Conservation (phyloP, 2,329 filamentous ascomycete species). For the Aspergillus brasiliensis region DNA sequence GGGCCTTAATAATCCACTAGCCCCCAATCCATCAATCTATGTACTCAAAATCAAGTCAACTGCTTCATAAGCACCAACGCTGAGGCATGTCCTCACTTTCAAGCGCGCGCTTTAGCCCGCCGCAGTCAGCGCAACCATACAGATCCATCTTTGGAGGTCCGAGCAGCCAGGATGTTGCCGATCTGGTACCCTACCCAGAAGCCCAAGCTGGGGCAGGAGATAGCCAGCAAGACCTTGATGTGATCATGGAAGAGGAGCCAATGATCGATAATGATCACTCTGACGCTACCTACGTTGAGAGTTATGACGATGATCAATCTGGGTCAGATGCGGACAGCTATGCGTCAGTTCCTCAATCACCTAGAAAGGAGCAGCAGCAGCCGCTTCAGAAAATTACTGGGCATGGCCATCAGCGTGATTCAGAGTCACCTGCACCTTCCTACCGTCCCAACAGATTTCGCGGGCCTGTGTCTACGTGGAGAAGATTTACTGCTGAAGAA, state of each 20-base stretch:
- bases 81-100: constrained; percentile 33
- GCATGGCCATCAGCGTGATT: background rate
- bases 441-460: constrained; percentile 70
- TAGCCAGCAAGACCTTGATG: constrained; percentile 23
- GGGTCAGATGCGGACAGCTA: background rate
- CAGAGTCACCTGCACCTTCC: background rate
- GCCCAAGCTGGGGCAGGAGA: constrained; percentile 5
- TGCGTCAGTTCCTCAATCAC: background rate
- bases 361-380: background rate
- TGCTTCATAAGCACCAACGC: background rate
- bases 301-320: constrained; percentile 17
- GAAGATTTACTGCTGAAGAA: constrained; percentile 87
- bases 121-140: constrained; percentile 34
- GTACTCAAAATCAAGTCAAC: background rate
- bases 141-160: constrained; percentile 35
- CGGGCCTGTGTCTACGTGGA: constrained; percentile 71
- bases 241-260: constrained; percentile 23
- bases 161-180: constrained; percentile 23
- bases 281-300: constrained; percentile 28
- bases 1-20: background rate
- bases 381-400: background rate
- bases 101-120: constrained; percentile 24
- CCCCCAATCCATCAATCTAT: background rate
- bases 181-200: constrained; percentile 15
- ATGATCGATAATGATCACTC: constrained; percentile 23